Conservation (phyloP, 75 land plant genomes). For the Chamaecyparis obtusa region DNA sequence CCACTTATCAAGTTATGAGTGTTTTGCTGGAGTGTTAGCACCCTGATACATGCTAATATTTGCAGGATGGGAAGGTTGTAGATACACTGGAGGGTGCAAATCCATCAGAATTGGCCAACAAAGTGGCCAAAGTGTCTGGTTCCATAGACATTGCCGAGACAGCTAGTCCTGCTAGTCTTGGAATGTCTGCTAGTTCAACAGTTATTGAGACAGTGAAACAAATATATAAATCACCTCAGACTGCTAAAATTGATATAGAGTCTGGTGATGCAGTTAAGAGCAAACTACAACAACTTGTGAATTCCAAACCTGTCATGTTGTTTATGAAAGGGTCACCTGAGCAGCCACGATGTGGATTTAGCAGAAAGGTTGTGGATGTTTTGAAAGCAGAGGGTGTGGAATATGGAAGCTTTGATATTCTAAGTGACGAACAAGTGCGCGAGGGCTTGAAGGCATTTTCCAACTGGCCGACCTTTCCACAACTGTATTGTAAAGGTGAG, state of each 20-base stretch:
- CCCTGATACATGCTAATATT: conserved; percentile 12
- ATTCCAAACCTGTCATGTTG: conserved; percentile 64
- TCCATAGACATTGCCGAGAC: conserved; percentile 30
- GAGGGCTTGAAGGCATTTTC: conserved; percentile 78
- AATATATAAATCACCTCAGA: conserved; percentile 30
- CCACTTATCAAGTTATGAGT: not conserved
- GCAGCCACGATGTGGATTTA: conserved; percentile 81
- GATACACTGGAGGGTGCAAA: conserved; percentile 93
- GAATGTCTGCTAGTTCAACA: conserved; percentile 63
- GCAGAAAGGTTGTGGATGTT: conserved; percentile 71
- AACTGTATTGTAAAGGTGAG: conserved; percentile 85
- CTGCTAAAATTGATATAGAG: conserved; percentile 9
- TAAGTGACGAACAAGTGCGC: conserved; percentile 70
- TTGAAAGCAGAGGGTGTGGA: conserved; percentile 66
- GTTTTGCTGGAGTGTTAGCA: not conserved
- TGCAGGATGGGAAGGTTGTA: conserved; percentile 82
- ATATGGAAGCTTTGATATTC: conserved; percentile 82
- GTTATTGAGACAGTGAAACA: conserved; percentile 60
- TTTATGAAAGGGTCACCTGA: conserved; percentile 93
- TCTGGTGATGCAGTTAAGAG: conserved; percentile 30
- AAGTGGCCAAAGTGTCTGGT: conserved; percentile 82
- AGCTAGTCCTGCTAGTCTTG: conserved; percentile 80
- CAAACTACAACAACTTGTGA: conserved; percentile 51
- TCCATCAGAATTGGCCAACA: conserved; percentile 86
- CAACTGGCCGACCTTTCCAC: conserved; percentile 94